A percentile compares a stretch with the other conserved stretches of the same genome.
These are phyloP conservation scores for Chenopodium formosanum DNA, from an alignment of 148 eudicot genomes.

Conservation along the genomic window DNA sequence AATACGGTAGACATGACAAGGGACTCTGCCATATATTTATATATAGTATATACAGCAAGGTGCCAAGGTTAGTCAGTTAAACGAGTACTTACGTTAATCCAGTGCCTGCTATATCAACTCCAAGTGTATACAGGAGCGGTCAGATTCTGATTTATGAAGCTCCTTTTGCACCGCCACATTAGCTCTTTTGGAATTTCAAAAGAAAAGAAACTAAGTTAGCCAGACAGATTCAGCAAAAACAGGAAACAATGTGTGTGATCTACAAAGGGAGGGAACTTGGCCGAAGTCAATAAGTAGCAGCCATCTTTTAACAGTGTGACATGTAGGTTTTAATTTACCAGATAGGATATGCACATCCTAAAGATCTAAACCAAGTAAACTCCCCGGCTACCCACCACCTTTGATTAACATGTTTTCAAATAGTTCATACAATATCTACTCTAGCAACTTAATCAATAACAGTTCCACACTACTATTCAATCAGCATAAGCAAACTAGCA, in stretches of 20 bases:
- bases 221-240: not conserved
- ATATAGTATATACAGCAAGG: not conserved
- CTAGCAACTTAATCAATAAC: not conserved
- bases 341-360: too few species aligned
- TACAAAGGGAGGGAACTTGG: too few species aligned
- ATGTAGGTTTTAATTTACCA: too few species aligned
- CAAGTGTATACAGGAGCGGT: slow-evolving; percentile 92
- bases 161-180: slow-evolving; percentile 74
- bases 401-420: too few species aligned
- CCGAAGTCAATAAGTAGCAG: too few species aligned
- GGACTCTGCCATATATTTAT: not conserved
- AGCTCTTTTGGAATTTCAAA: slow-evolving; percentile 41
- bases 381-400: too few species aligned
- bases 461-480: not conserved
- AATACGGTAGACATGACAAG: not conserved
- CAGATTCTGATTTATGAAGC: slow-evolving; percentile 81
- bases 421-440: too few species aligned
- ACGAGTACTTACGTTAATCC: slow-evolving; percentile 54
- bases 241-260: not conserved
- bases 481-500: not conserved
- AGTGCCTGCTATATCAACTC: slow-evolving; percentile 74
- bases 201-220: slow-evolving; percentile 2
- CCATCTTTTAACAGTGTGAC: not conserved
- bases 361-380: too few species aligned
- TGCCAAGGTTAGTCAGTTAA: not conserved